These are phyloP conservation scores for Aspergillus transmontanensis DNA, from an alignment of 2,329 filamentous ascomycete species.

Conservation along the genomic window DNA sequence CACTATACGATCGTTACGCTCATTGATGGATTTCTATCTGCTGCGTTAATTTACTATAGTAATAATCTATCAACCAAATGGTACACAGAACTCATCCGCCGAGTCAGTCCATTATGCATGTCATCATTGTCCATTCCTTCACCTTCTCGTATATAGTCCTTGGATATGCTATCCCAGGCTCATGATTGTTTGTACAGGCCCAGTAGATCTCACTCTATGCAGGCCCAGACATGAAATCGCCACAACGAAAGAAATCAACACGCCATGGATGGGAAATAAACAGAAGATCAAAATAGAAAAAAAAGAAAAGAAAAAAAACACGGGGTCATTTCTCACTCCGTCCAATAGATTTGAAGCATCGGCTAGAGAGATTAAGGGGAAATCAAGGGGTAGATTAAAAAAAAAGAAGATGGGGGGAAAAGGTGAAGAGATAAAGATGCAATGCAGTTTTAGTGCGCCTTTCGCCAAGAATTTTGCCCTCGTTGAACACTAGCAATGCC, in stretches of 20 bases:
- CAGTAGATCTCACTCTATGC: conserved; percentile 15
- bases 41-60: conserved; percentile 3
- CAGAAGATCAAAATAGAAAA: conserved; percentile 9
- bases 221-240: conserved; percentile 11
- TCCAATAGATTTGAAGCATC: conserved; percentile 5
- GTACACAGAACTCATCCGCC: conserved; percentile 17
- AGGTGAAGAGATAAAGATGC: conserved; percentile 8
- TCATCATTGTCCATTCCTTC: conserved; percentile 16
- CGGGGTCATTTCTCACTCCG: conserved; percentile 3
- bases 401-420: conserved; percentile 8
- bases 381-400: conserved; percentile 13
- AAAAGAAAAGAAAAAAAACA: conserved; percentile 5
- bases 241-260: conserved; percentile 13
- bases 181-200: conserved; percentile 7
- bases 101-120: conserved; percentile 18
- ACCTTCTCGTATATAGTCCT: conserved; percentile 15
- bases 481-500: conserved; percentile 22
- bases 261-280: conserved; percentile 2
- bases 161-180: conserved; percentile 12
- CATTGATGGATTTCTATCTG: background rate
- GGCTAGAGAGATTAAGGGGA: conserved; percentile 8
- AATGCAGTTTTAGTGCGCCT: conserved; percentile 26
- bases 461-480: conserved; percentile 23
- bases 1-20: background rate
- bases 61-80: conserved; percentile 9